phyloP scores from a whole-genome alignment of 805 yeast species.

The Metschnikowia sp. region DNA sequence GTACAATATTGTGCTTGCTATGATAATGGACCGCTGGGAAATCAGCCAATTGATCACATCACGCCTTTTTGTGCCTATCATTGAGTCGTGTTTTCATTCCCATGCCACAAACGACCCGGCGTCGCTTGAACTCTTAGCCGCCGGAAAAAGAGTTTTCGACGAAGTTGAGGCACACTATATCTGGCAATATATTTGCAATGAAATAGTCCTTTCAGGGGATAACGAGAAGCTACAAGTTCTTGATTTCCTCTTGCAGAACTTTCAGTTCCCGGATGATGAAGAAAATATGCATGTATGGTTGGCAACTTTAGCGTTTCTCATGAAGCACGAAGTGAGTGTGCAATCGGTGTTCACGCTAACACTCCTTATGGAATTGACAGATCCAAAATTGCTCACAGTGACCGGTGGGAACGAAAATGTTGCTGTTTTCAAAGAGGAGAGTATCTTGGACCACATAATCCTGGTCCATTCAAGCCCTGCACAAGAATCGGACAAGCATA shows the following conservation, averaged over 20 bases:
- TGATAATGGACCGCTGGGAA: constrained; percentile 93
- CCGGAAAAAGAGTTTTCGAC: constrained; percentile 74
- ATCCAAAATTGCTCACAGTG: constrained; percentile 47
- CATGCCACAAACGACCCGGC: background rate
- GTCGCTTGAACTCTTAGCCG: constrained; percentile 43
- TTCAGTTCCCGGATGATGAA: constrained; percentile 83
- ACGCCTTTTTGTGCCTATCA: constrained; percentile 59
- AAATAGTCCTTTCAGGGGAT: constrained; percentile 34
- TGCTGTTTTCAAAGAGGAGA: background rate
- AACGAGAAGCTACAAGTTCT: constrained; percentile 44
- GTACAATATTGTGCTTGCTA: constrained; percentile 57
- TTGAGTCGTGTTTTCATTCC: constrained; percentile 42
- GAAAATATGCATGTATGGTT: constrained; percentile 79
- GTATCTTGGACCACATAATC: no score
- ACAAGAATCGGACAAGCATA: background rate
- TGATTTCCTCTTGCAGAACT: constrained; percentile 56
- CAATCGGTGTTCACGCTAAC: constrained; percentile 42
- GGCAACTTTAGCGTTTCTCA: constrained; percentile 48
- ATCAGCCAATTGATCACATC: constrained; percentile 77
- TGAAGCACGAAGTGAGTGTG: constrained; percentile 15
- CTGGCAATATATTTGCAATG: constrained; percentile 60
- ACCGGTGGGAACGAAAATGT: background rate
- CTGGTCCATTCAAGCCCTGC: no score
- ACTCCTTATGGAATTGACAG: constrained; percentile 50
- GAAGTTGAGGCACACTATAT: constrained; percentile 78